phyloP scores from a whole-genome alignment of 352 stramenopile species.

The Globisporangium viniferum region DNA sequence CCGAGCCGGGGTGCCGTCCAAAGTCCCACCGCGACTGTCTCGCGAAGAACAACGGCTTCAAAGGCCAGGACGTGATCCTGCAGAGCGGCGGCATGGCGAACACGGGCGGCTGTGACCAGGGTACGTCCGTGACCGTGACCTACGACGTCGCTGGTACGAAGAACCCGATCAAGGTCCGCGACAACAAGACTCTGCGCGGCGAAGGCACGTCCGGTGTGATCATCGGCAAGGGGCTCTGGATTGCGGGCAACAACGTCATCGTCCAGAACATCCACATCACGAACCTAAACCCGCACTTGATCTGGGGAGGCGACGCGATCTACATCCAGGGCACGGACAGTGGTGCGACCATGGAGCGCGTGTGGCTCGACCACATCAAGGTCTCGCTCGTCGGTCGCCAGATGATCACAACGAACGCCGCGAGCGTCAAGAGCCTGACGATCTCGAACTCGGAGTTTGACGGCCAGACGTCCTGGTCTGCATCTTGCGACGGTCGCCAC shows the following conservation, averaged over 20 bases:
- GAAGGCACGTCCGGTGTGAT: conserved; percentile 28
- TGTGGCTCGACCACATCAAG: conserved; percentile 41
- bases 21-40: conserved; percentile 37
- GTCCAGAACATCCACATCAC: conserved; percentile 39
- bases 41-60: conserved; percentile 50
- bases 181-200: conserved; percentile 35
- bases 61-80: conserved; percentile 53
- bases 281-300: conserved; percentile 36
- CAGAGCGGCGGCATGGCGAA: conserved; percentile 44
- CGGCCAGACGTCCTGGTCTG: conserved; percentile 24
- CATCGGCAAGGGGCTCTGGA: conserved; percentile 30
- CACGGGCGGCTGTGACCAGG: conserved; percentile 45
- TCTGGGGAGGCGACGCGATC: conserved; percentile 19
- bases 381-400: conserved; percentile 25
- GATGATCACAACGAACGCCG: conserved; percentile 30
- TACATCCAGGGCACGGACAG: conserved; percentile 17
- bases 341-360: conserved; percentile 17
- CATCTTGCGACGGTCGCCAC: conserved; percentile 31
- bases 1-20: conserved; percentile 40
- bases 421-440: conserved; percentile 27
- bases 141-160: conserved; percentile 39
- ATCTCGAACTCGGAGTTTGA: conserved; percentile 39
- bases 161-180: conserved; percentile 23
- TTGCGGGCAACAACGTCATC: conserved; percentile 33
- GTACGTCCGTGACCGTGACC: conserved; percentile 28